These are phyloP conservation scores for Hymenoscyphus infarciens DNA, from an alignment of 2,329 filamentous ascomycete species.

Conservation along the genomic window DNA sequence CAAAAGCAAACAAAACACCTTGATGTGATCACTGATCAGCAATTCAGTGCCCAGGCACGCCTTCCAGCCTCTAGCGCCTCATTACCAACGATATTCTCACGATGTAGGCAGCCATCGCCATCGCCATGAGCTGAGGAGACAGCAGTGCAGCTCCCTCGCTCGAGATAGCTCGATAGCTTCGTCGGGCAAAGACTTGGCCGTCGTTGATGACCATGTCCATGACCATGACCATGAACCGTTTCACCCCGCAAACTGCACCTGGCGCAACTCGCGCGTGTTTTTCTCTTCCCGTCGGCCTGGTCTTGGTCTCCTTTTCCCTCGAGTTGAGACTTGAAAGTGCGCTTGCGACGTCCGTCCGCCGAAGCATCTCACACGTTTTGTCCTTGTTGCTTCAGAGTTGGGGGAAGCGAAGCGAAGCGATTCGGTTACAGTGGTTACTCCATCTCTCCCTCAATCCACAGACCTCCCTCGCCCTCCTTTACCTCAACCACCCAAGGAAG, in stretches of 20 bases:
- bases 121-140: not conserved
- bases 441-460: not conserved
- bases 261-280: too few relatives aligned
- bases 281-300: not conserved
- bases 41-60: not conserved
- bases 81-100: not conserved
- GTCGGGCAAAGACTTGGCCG: not conserved
- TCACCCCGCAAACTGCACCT: not conserved
- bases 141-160: not conserved
- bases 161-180: conserved; percentile 1
- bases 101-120: not conserved
- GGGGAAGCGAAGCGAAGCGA: not conserved
- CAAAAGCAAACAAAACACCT: not conserved
- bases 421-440: not conserved
- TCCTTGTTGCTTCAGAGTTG: conserved; percentile 1
- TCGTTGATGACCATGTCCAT: not conserved
- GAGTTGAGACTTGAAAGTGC: not conserved
- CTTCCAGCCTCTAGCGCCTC: not conserved
- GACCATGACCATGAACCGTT: not conserved
- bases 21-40: not conserved
- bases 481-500: not conserved
- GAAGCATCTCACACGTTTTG: not conserved
- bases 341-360: not conserved
- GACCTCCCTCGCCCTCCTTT: not conserved
- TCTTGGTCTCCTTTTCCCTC: not conserved